phyloP scores from a whole-genome alignment of 1,139 yeast genomes.

The Yamadazyma aaseri region DNA sequence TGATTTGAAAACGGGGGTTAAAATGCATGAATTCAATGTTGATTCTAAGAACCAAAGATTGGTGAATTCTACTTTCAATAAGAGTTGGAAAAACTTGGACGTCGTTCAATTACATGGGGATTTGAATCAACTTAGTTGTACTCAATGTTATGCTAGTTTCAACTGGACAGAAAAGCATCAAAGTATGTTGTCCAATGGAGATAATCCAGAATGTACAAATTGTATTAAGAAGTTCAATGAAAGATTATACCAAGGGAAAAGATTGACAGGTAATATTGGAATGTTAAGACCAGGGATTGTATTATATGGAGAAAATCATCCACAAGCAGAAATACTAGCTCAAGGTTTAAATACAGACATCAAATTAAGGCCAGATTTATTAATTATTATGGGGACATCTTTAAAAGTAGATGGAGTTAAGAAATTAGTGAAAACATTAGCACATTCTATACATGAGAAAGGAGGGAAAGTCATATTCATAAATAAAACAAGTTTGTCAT shows the following conservation, averaged over 20 bases:
- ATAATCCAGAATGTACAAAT: conserved; percentile 61
- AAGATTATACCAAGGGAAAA: conserved; percentile 58
- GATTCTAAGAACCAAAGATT: conserved; percentile 12
- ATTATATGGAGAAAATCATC: conserved; percentile 77
- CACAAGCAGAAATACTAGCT: conserved; percentile 65
- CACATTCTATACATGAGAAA: conserved; percentile 55
- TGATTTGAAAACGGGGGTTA: conserved; percentile 45
- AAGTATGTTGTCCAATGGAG: conserved; percentile 46
- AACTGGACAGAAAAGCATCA: conserved; percentile 62
- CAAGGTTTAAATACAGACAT: conserved; percentile 57
- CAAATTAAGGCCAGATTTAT: conserved; percentile 56
- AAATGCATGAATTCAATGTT: conserved; percentile 27
- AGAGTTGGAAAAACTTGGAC: conserved; percentile 61
- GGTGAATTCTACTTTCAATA: conserved; percentile 23
- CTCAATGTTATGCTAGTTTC: conserved; percentile 58
- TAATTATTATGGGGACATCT: conserved; percentile 75
- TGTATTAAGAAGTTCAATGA: conserved; percentile 55
- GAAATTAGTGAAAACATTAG: conserved; percentile 58
- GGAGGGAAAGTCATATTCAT: conserved; percentile 65
- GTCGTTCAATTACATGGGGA: conserved; percentile 93
- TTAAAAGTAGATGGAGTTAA: conserved; percentile 73
- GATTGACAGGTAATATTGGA: conserved; percentile 60
- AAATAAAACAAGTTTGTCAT: conserved; percentile 52
- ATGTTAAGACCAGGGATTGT: conserved; percentile 72
- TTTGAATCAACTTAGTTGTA: conserved; percentile 70